Evolutionary conservation across 2,329 filamentous ascomycete species (phyloP).

Genomic region (Colletotrichum sp.): DNA sequence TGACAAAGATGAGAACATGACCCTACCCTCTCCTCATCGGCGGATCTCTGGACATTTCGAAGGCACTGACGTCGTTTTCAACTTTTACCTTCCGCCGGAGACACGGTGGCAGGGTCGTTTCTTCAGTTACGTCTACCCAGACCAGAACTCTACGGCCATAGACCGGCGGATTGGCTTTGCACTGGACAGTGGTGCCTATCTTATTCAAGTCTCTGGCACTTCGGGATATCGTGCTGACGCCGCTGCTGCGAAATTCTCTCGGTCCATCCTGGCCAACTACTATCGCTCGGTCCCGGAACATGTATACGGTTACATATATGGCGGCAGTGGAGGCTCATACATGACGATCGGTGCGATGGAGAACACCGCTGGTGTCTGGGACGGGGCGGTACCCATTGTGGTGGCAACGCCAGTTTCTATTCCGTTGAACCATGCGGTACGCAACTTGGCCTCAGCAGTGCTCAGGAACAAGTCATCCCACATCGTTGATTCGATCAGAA

Average conservation of each 20-base stretch:
- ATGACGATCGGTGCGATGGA: slow-evolving; percentile 23
- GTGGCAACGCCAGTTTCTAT: slow-evolving; percentile 20
- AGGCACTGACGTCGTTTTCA: slow-evolving; percentile 23
- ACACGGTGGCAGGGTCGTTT: slow-evolving; percentile 21
- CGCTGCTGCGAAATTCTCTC: slow-evolving; percentile 22
- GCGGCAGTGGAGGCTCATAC: slow-evolving; percentile 26
- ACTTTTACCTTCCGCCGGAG: slow-evolving; percentile 23
- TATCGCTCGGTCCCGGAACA: neutral
- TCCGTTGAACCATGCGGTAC: slow-evolving; percentile 18
- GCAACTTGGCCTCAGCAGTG: slow-evolving; percentile 3
- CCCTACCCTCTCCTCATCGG: slow-evolving; percentile 13
- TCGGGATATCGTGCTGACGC: slow-evolving; percentile 25
- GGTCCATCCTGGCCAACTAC: slow-evolving; percentile 12
- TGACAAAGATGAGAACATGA: neutral
- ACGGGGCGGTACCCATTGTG: slow-evolving; percentile 23
- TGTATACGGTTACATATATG: slow-evolving; percentile 26
- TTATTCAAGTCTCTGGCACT: slow-evolving; percentile 17
- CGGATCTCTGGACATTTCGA: slow-evolving; percentile 23
- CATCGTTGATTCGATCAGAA: slow-evolving; percentile 3
- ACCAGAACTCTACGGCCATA: slow-evolving; percentile 6
- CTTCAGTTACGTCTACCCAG: slow-evolving; percentile 25
- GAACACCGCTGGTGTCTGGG: slow-evolving; percentile 25
- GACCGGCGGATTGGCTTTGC: slow-evolving; percentile 19
- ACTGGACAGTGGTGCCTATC: slow-evolving; percentile 23
- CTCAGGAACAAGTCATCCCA: neutral